Base-by-base conservation (phyloP, 2,329 filamentous ascomycete species). In the Xylariaceae sp. region DNA sequence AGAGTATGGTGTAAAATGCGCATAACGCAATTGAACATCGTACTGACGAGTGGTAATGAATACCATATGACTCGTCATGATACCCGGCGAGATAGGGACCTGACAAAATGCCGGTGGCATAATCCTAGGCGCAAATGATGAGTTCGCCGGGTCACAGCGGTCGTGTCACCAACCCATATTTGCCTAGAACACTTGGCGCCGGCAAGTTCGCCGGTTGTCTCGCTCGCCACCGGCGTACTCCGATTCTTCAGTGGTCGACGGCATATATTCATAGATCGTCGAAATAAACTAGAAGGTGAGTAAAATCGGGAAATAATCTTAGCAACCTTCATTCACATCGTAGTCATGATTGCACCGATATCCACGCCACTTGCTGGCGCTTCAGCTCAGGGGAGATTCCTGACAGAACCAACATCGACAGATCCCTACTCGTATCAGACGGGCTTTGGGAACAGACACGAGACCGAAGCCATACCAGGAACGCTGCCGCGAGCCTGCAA, bases 401-500 rank as follows among this genome's bases (percentile, higher is more conserved):
- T 19, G 5, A 38, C 27, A 14, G 32, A 45, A 33, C 15, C 39
- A 40, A 40, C 39, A 11, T 11, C 18, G 12, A 14, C 33, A 22
- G 12, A 19, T 31, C 19, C 22, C 18, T 30, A 22, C 31, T 9
- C 38, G 18, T 38, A 39, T 39, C 18, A 48, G 30, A 36, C 38
- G 22, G 27, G 19, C 3, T 36, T 48, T 33, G 27, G 33, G 14
- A 35, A 48, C 45, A 42, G 39, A 43, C 11, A 22, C 38, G 31
- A 42, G 38, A 30, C 6, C 17, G n/a, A 40, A 15, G 40, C 27
- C 40, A 27, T 38, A 17, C 47, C 69, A 45, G 71, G 40, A 6
- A 17, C 15, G 9, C n/a, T 42, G 6, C 40, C 40, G 27, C 18
- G 40, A 14, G 40, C 72, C 1, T 73, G 75, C 48, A 75, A 75